phyloP scores from a whole-genome alignment of 1,139 yeast genomes.

The Suhomyces yuchorum region DNA sequence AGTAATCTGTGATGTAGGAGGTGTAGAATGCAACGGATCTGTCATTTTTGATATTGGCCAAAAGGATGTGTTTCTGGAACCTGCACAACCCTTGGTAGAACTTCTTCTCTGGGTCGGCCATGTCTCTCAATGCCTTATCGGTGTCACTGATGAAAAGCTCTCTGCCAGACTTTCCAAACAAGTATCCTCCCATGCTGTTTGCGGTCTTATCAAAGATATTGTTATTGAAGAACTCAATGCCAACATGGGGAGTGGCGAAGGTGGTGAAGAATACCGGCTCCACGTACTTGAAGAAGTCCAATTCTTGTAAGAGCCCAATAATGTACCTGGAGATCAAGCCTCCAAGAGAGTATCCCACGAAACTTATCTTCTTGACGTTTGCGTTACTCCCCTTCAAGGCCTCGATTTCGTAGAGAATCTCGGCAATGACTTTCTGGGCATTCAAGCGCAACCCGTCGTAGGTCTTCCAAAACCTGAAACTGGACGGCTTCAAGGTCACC shows the following conservation, averaged over 20 bases:
- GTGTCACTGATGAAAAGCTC: slow-evolving; percentile 64
- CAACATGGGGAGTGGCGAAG: slow-evolving; percentile 91
- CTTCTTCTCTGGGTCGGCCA: slow-evolving; percentile 57
- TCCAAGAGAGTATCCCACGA: slow-evolving; percentile 49
- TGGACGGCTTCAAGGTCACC: slow-evolving; percentile 62
- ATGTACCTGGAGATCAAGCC: slow-evolving; percentile 58
- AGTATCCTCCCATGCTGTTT: slow-evolving; percentile 59
- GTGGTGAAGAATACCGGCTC: slow-evolving; percentile 71
- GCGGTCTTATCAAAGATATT: slow-evolving; percentile 47
- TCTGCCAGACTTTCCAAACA: slow-evolving; percentile 73
- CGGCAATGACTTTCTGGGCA: slow-evolving; percentile 68
- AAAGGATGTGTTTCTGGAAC: slow-evolving; percentile 58
- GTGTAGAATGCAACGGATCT: slow-evolving; percentile 59
- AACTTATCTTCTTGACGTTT: slow-evolving; percentile 41
- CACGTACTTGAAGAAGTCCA: slow-evolving; percentile 58
- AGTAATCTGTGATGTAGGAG: slow-evolving; percentile 50
- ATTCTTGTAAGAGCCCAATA: slow-evolving; percentile 62
- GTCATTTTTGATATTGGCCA: slow-evolving; percentile 81
- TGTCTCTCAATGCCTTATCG: slow-evolving; percentile 45
- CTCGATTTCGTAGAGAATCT: slow-evolving; percentile 59
- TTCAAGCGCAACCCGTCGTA: slow-evolving; percentile 81
- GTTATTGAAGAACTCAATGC: slow-evolving; percentile 55
- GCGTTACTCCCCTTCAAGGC: slow-evolving; percentile 42
- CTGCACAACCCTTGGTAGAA: slow-evolving; percentile 56
- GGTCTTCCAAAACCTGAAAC: slow-evolving; percentile 76